Evolutionary conservation across 805 yeast species (phyloP), one percentile per base, ranked within the genome.

Genomic region (Metschnikowia reukaufii): DNA sequence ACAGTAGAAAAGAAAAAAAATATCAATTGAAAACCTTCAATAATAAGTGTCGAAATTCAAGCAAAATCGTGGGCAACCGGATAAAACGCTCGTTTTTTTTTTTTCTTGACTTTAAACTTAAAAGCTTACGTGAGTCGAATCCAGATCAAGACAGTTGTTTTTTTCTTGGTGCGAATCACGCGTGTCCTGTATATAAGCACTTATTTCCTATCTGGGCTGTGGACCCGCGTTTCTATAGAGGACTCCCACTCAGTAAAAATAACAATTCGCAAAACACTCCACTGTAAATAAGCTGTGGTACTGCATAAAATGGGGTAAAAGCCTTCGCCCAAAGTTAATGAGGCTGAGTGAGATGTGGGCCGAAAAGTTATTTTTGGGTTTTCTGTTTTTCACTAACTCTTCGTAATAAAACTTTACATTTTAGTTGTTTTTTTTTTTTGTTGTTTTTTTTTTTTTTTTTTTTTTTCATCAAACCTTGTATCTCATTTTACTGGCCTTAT

Each of bases 141-240:
- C 33, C 41, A 21, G 21, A 38, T 38, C 41, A 38, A 27, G 41
- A n/a, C 41, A 36, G 23, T 29, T 17, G 21, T 12, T n/a, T 15
- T 13, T 27, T 27, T 38, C 41, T 29, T 38, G 41, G 41, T 29
- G 41, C 41, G 33, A 23, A 38, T 27, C 41, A 38, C 33, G 27
- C 33, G 23, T 13, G 16, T 32, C n/a, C 33, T 38, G 41, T 21
- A 38, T 16, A 38, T 16, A 38, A n/a, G 17, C 41, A n/a, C 13
- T 8, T 15, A 9, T 6, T 17, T 16, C 3, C 41, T 17, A n/a
- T 12, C 33, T 21, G 12, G 41, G 41, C 41, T 38, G 39, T 12
- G 15, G 15, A 20, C 8, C 29, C 29, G 29, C 29, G 29, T 9
- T 25, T 25, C 3, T 25, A 25, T n/a, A n/a, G n/a, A n/a, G n/a